Base-by-base conservation (phyloP, 148 eudicot genomes). In the Vaccinium macrocarpon region DNA sequence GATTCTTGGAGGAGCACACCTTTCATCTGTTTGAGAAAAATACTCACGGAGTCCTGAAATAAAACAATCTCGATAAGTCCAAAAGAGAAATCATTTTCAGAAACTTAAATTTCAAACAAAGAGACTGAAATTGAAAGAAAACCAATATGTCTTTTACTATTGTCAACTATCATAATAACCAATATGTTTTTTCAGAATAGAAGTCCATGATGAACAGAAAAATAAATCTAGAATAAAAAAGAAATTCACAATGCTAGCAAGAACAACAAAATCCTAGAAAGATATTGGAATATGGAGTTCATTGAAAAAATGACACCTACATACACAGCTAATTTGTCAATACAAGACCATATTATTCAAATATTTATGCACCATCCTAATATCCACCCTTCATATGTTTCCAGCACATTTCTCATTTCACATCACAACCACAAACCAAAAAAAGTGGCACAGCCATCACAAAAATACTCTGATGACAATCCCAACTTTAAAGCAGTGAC, bases 1-100 rank as follows among this genome's bases (percentile, higher is more conserved):
- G 75, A 97, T 95, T 87, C 99, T 94, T 46, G 98, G 97, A 80
- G 98, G 93, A 83, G 92, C 91, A 82, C 80, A 82, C 80, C 97
- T 89, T 82, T 95, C 96, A 92, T 97, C 99, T 87, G 93, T 93
- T 89, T 95, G 99, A 83, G 95, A 88, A 90, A 95, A 93, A 85
- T 91, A 97, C 87, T 97, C 99, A 59, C 99, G 93, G 86, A 97
- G 86, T 19, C 99, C 99, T 97, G 92, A 70, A 83, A 79, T 56
- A 84, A 52, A 83, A 85, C 21, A 74, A 15, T 13, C 25, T 70
- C 13, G 82, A 25, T 32, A 61, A 55, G 48, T 56, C 18, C 6
- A 46, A 11, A 72, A 10, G 38, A 72, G 50, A 38, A 15, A 38
- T 74, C 79, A 46, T 66, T 25, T 72, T 53, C 66, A 70, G 53